Base-by-base conservation (phyloP, 768 basidiomycete genomes). In the Podaxis rugospora region DNA sequence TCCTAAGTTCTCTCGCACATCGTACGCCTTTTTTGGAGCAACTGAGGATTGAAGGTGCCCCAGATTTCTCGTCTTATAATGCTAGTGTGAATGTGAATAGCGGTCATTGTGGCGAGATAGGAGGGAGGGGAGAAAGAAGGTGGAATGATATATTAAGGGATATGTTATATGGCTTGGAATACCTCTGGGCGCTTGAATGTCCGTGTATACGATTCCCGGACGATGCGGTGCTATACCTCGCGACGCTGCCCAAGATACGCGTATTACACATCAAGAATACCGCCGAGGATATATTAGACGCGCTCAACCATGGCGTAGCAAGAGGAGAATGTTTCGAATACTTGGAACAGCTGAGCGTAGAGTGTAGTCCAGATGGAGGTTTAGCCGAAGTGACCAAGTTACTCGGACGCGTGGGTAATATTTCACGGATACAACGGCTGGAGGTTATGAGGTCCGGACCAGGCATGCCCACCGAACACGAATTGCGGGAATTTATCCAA, bases 161-260 rank as follows among this genome's bases (percentile, higher is more conserved):
- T 21, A 35, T 35, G 39, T 16, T 60, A 7, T 14, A 14, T 35
- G 51, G 42, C 42, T 25, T 60, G 28, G 13, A 42, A 6, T 42
- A 36, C 18, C 51, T 60, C 25, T 42, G 37, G 13, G 53, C 51
- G 3, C 51, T 60, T 9, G 42, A n/a, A 14, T 60, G 59, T 27
- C 51, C 28, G 2, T 35, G 16, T 16, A 44, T 60, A 28, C 40
- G 25, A 16, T 23, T 60, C 18, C 51, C 59, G 3, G 27, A 42
- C 18, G 40, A 60, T 5, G 59, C 40, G 2, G 40, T 60, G 13
- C 32, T 35, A 37, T 53, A 60, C 21, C 51, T 60, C 51, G 59
- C 59, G 39, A 53, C 18, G 6, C 25, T 21, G 10, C 5, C n/a
- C 25, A 60, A 23, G 32, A 52, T 53, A 23, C 59, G 51, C 3